phyloP scores from a whole-genome alignment of 2,329 filamentous ascomycete species.

The Claviceps purpurea region DNA sequence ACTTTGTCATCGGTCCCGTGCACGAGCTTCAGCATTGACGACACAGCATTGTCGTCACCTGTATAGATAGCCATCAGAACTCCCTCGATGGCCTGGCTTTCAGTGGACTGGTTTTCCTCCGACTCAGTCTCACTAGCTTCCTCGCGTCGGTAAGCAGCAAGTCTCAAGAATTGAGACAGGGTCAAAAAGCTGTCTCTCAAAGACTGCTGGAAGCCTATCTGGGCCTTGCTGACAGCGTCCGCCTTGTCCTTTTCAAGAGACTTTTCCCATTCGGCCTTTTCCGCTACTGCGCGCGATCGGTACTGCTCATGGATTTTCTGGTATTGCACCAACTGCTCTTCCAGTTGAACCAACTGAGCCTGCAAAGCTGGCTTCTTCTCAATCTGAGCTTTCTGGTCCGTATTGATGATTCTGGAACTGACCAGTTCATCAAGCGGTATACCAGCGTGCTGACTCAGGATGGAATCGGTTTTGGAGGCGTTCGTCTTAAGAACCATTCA shows the following conservation, averaged over 20 bases:
- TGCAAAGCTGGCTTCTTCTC: conserved; percentile 64
- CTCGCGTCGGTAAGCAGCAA: conserved; percentile 62
- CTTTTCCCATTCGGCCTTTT: conserved; percentile 49
- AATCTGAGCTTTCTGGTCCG: conserved; percentile 65
- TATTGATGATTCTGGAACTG: conserved; percentile 58
- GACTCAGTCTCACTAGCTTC: conserved; percentile 50
- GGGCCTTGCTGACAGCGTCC: conserved; percentile 36
- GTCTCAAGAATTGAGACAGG: conserved; percentile 66
- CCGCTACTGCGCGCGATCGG: conserved; percentile 42
- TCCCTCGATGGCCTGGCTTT: conserved; percentile 71
- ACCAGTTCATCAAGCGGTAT: conserved; percentile 65
- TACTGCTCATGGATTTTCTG: conserved; percentile 65
- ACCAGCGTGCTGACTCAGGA: conserved; percentile 55
- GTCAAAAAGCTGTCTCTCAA: conserved; percentile 53
- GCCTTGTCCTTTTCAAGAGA: conserved; percentile 41
- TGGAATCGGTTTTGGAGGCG: conserved; percentile 56
- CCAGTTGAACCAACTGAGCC: conserved; percentile 52
- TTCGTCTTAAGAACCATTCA: conserved; percentile 37
- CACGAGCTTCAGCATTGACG: conserved; percentile 64
- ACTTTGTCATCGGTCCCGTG: conserved; percentile 56
- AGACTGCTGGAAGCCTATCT: conserved; percentile 36
- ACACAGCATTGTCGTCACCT: conserved; percentile 61
- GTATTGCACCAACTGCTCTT: conserved; percentile 62
- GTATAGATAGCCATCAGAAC: conserved; percentile 67
- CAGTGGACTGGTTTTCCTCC: conserved; percentile 63